Percentiles rank a stretch among this genome's conserved stretches.
phyloP scores from a whole-genome alignment of 768 basidiomycete species.

The Pisolithus albus region DNA sequence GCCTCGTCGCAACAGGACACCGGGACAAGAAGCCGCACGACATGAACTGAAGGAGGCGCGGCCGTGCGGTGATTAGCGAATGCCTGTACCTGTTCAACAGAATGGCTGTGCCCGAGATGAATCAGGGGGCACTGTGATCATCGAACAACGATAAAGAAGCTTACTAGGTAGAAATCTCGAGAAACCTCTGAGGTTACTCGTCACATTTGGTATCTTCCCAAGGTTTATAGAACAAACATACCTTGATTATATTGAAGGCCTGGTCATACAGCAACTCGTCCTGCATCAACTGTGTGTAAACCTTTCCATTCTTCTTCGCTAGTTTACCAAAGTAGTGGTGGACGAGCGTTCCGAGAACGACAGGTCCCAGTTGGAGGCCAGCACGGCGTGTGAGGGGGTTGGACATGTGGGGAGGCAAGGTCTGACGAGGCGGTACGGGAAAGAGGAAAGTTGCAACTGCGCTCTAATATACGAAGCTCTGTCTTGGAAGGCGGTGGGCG shows the following conservation, averaged over 20 bases:
- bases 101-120: conserved; percentile 44
- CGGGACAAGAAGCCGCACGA: conserved; percentile 66
- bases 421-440: neutral
- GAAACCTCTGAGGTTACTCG: conserved; percentile 48
- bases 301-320: conserved; percentile 36
- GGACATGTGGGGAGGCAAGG: conserved; percentile 16
- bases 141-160: conserved; percentile 11
- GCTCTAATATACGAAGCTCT: neutral
- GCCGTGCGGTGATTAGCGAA: conserved; percentile 80
- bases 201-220: neutral
- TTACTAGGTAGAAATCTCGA: conserved; percentile 65
- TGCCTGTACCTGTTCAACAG: conserved; percentile 74
- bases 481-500: neutral
- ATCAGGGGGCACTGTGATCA: neutral
- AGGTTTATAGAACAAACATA: conserved; percentile 19
- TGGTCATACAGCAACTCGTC: conserved; percentile 81
- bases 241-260: conserved; percentile 72
- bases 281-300: conserved; percentile 46
- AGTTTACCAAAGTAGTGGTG: conserved; percentile 77
- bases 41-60: conserved; percentile 77
- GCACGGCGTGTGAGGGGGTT: conserved; percentile 59
- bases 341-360: conserved; percentile 71
- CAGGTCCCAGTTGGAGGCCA: conserved; percentile 60
- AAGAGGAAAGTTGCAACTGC: no score
- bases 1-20: conserved; percentile 71